Percentiles rank a stretch among this genome's conserved stretches.
Conservation (phyloP, 2,329 filamentous ascomycete genomes). For the Helminthosporium solani region DNA sequence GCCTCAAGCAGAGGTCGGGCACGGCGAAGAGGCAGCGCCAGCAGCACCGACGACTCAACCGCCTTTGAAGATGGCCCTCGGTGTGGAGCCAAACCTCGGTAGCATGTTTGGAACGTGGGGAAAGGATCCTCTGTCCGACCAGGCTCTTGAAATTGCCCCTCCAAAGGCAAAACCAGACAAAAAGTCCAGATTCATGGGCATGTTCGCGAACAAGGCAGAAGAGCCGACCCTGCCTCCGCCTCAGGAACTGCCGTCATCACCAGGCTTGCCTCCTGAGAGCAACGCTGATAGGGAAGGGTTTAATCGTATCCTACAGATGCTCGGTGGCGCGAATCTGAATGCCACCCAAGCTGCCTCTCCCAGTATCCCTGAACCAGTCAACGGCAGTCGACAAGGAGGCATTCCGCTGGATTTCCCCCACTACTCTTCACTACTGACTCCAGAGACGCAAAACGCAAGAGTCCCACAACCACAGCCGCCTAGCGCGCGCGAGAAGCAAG, state of each 20-base stretch:
- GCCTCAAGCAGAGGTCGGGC: constrained; percentile 21
- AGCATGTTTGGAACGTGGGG: constrained; percentile 71
- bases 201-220: constrained; percentile 52
- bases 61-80: constrained; percentile 48
- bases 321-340: constrained; percentile 55
- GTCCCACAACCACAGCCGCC: constrained; percentile 20
- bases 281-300: constrained; percentile 82
- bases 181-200: constrained; percentile 81
- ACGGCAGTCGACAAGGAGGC: constrained; percentile 32
- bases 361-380: constrained; percentile 23
- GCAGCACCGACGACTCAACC: constrained; percentile 20
- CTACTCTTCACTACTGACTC: constrained; percentile 27
- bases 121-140: constrained; percentile 48
- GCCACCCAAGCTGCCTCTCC: constrained; percentile 16
- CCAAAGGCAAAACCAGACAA: constrained; percentile 60
- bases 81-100: constrained; percentile 68
- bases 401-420: constrained; percentile 35
- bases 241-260: constrained; percentile 18
- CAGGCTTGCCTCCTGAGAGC: constrained; percentile 42
- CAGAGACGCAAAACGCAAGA: constrained; percentile 25
- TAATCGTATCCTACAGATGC: constrained; percentile 76
- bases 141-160: constrained; percentile 22
- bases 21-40: constrained; percentile 18
- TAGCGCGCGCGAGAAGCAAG: constrained; percentile 38
- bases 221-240: constrained; percentile 21